These are phyloP conservation scores for Globisporangium radiosum DNA, from an alignment of 352 stramenopile genomes.

Conservation along the genomic window DNA sequence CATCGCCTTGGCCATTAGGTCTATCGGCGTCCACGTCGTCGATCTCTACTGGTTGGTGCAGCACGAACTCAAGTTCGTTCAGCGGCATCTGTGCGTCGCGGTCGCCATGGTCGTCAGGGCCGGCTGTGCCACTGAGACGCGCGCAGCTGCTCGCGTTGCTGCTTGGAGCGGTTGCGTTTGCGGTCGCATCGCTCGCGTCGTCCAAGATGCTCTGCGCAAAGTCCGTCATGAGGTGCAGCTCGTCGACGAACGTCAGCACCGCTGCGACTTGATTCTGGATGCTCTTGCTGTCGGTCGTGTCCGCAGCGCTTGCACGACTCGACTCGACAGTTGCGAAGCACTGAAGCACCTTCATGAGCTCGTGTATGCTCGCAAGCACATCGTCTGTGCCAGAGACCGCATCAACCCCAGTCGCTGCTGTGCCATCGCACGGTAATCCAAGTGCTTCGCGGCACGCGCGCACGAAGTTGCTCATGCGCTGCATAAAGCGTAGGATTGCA, in stretches of 20 bases:
- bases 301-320: not conserved
- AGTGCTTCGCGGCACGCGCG: slow-evolving; percentile 19
- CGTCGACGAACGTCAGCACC: slow-evolving; percentile 48
- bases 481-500: slow-evolving; percentile 15
- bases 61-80: slow-evolving; percentile 12
- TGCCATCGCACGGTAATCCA: not conserved
- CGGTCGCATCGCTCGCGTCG: slow-evolving; percentile 27
- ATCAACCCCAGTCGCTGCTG: not conserved
- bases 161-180: slow-evolving; percentile 1
- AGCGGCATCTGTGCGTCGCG: slow-evolving; percentile 1
- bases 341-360: slow-evolving; percentile 37
- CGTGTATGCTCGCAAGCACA: slow-evolving; percentile 22
- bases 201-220: slow-evolving; percentile 58
- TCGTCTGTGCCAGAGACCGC: slow-evolving; percentile 4
- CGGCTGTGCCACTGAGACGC: slow-evolving; percentile 16
- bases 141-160: slow-evolving; percentile 43
- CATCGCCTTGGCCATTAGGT: no score
- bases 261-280: slow-evolving; percentile 28
- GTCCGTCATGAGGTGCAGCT: slow-evolving; percentile 44
- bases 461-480: slow-evolving; percentile 19
- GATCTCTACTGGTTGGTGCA: slow-evolving; percentile 7
- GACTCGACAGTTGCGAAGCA: slow-evolving; percentile 32
- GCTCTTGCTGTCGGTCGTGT: not conserved
- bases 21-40: not conserved
- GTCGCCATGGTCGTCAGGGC: not conserved